These are phyloP conservation scores for Astragalus glycyphyllos DNA, from an alignment of 306 rosid species.

Conservation along the genomic window DNA sequence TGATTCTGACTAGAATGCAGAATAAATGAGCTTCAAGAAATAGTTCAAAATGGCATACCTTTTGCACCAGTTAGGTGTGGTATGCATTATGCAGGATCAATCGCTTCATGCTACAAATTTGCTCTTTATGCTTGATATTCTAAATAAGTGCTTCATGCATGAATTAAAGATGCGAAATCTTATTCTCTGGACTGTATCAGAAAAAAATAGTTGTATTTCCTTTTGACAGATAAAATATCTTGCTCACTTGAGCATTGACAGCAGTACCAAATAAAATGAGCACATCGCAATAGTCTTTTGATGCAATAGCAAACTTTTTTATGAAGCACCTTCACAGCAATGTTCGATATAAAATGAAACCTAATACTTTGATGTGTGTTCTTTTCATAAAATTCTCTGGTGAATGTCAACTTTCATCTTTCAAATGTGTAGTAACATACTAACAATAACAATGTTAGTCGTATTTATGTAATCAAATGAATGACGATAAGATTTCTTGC, in stretches of 20 bases:
- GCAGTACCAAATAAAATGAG: not conserved
- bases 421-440: no score
- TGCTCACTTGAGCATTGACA: not conserved
- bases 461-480: no score
- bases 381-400: no score
- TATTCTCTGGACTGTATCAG: not conserved
- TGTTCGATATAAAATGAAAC: no score
- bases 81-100: not conserved
- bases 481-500: no score
- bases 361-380: no score
- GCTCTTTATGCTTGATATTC: not conserved
- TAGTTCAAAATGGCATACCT: constrained; percentile 20
- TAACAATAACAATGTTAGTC: no score
- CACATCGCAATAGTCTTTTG: not conserved
- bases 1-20: constrained; percentile 47
- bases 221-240: not conserved
- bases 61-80: not conserved
- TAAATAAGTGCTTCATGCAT: not conserved
- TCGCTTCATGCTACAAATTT: constrained; percentile 17
- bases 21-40: constrained; percentile 38
- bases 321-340: not conserved
- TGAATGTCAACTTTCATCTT: no score
- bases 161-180: not conserved
- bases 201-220: not conserved
- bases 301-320: not conserved